Evolutionary conservation across 163 green algal genomes (phyloP).

Genomic region (Prototheca wickerhamii): DNA sequence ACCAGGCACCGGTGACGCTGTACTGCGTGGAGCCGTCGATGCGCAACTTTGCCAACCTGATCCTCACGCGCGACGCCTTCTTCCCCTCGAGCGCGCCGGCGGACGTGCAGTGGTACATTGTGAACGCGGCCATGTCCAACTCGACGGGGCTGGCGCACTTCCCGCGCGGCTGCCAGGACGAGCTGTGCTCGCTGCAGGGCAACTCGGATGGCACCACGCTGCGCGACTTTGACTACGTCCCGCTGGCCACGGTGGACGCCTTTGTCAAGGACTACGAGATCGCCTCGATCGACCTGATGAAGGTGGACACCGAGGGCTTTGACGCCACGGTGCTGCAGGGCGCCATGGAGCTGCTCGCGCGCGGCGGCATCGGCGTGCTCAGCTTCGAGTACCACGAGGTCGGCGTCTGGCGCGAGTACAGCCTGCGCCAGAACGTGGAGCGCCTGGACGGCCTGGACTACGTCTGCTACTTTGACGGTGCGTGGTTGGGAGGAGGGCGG

Average conservation of each 20-base stretch:
- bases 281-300: slow-evolving; percentile 4
- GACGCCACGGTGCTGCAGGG: slow-evolving; percentile 11
- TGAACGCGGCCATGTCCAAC: slow-evolving; percentile 17
- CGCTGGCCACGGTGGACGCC: slow-evolving; percentile 7
- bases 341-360: slow-evolving; percentile 5
- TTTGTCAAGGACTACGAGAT: slow-evolving; percentile 12
- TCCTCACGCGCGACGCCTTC: slow-evolving; percentile 13
- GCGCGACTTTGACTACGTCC: slow-evolving; percentile 6
- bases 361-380: neutral
- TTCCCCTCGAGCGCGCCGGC: neutral
- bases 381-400: slow-evolving; percentile 20
- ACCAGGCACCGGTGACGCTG: neutral
- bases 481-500: neutral
- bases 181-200: slow-evolving; percentile 20
- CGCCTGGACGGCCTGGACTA: slow-evolving; percentile 11
- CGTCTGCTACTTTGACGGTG: slow-evolving; percentile 21
- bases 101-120: slow-evolving; percentile 12
- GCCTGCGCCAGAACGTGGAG: slow-evolving; percentile 2
- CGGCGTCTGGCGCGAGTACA: slow-evolving; percentile 15
- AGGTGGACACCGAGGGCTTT: slow-evolving; percentile 17
- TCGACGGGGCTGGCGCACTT: slow-evolving; percentile 8
- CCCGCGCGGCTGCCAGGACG: slow-evolving; percentile 10
- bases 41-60: slow-evolving; percentile 15
- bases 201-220: slow-evolving; percentile 9
- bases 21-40: slow-evolving; percentile 18